Conservation (phyloP, 441 rosid genomes). For the Daphne laureola region DNA sequence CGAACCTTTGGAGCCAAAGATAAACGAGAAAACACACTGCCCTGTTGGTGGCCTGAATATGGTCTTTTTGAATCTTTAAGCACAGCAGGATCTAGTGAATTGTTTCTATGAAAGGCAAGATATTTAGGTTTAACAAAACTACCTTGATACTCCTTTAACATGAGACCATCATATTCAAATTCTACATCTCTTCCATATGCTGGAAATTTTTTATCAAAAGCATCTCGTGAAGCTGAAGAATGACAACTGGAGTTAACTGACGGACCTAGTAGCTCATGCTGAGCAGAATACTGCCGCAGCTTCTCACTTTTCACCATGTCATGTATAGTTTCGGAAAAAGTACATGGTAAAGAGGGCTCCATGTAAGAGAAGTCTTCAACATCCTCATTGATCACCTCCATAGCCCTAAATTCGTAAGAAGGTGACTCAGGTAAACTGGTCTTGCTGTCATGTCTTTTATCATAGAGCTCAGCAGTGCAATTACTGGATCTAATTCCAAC, state of each 20-base stretch:
- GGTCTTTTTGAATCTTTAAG: slow-evolving; percentile 6
- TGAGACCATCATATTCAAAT: slow-evolving; percentile 13
- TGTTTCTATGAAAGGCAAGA: slow-evolving; percentile 7
- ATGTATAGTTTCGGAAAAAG: slow-evolving; percentile 12
- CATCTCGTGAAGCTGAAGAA: slow-evolving; percentile 16
- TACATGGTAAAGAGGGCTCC: slow-evolving; percentile 16
- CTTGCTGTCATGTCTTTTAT: slow-evolving; percentile 15
- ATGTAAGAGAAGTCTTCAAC: slow-evolving; percentile 14
- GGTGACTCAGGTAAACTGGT: slow-evolving; percentile 14
- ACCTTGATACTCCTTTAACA: slow-evolving; percentile 2
- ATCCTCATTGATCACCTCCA: slow-evolving; percentile 14
- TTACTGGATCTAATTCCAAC: slow-evolving; percentile 9
- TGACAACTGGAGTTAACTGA: slow-evolving; percentile 16
- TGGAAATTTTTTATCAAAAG: slow-evolving; percentile 7
- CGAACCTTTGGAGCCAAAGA: slow-evolving; percentile 18
- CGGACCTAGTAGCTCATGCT: slow-evolving; percentile 15
- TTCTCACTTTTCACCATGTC: slow-evolving; percentile 16
- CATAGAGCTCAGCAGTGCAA: neutral
- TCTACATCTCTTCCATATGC: slow-evolving; percentile 17
- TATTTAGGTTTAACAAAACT: slow-evolving; percentile 7
- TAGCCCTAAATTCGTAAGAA: slow-evolving; percentile 15
- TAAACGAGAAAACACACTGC: slow-evolving; percentile 51
- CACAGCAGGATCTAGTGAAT: neutral
- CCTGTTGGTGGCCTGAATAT: slow-evolving; percentile 13
- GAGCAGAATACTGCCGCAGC: slow-evolving; percentile 16